Evolutionary conservation across 805 yeast species (phyloP).

Genomic region (Ogataea pignaliae): DNA sequence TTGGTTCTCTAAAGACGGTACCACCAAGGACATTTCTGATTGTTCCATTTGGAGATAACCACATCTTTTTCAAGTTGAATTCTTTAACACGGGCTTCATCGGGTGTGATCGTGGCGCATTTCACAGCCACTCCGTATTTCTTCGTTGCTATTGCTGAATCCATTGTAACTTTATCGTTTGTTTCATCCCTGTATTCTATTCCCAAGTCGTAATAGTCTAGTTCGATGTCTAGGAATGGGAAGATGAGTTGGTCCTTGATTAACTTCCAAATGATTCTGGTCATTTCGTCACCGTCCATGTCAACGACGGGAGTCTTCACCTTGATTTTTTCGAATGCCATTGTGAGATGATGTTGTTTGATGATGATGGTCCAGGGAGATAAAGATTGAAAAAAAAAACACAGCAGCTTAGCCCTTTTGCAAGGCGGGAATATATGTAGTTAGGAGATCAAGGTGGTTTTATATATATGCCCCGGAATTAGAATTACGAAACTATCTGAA

Average conservation of each 20-base stretch:
- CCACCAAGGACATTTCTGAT: conserved; percentile 78
- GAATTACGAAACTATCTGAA: too few relatives aligned
- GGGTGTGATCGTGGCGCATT: conserved; percentile 84
- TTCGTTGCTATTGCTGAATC: conserved; percentile 76
- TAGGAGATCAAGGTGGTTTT: too few relatives aligned
- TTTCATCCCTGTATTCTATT: conserved; percentile 61
- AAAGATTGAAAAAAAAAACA: too few relatives aligned
- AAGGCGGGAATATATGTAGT: too few relatives aligned
- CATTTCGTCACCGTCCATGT: conserved; percentile 84
- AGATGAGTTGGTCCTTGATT: conserved; percentile 62
- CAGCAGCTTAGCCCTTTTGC: too few relatives aligned
- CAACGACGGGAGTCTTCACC: conserved; percentile 71
- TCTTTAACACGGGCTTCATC: conserved; percentile 78
- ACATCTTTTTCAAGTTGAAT: conserved; percentile 70
- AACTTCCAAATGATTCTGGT: conserved; percentile 79
- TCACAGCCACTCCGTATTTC: conserved; percentile 74
- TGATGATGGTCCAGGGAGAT: too few relatives aligned
- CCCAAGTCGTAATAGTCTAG: conserved; percentile 74
- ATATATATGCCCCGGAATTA: too few relatives aligned
- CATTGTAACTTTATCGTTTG: conserved; percentile 68
- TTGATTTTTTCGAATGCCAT: conserved; percentile 48
- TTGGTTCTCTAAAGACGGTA: conserved; percentile 81
- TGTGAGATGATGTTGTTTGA: conserved; percentile 15
- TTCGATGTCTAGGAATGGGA: conserved; percentile 68
- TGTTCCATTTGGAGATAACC: conserved; percentile 84